Evolutionary conservation across 1,284 basidiomycete species (phyloP).

Genomic region (Tylopilus sp.): DNA sequence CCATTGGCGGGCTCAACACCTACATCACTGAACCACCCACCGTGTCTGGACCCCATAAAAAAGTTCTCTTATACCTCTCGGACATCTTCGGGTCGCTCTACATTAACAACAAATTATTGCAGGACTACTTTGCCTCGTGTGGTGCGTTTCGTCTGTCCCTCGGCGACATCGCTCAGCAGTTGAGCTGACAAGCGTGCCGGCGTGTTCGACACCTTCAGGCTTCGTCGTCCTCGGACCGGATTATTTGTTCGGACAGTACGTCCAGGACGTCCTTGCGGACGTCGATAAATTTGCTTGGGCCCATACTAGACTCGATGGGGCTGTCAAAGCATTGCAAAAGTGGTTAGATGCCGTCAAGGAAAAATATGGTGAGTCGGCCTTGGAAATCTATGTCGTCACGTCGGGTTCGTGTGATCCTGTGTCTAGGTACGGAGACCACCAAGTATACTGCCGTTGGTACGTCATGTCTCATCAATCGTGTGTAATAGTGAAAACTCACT

Average conservation of each 20-base stretch:
- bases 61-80: slow-evolving; percentile 61
- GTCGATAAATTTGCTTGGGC: slow-evolving; percentile 21
- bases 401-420: not conserved
- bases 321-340: slow-evolving; percentile 29
- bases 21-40: slow-evolving; percentile 58
- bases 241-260: slow-evolving; percentile 23
- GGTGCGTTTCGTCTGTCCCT: slow-evolving; percentile 43
- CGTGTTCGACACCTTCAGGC: slow-evolving; percentile 13
- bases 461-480: not conserved
- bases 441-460: slow-evolving; percentile 51
- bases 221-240: slow-evolving; percentile 16
- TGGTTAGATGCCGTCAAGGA: slow-evolving; percentile 34
- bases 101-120: slow-evolving; percentile 33
- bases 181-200: too few species aligned
- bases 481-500: too few species aligned
- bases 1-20: slow-evolving; percentile 13
- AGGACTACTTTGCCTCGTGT: slow-evolving; percentile 62
- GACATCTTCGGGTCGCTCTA: slow-evolving; percentile 61
- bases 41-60: slow-evolving; percentile 37
- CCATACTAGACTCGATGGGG: not conserved
- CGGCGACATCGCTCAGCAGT: too few species aligned
- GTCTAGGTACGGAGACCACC: slow-evolving; percentile 28
- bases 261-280: slow-evolving; percentile 9
- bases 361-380: slow-evolving; percentile 22
- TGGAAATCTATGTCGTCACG: too few species aligned